Evolutionary conservation across 768 basidiomycete genomes (phyloP), one percentile per base, ranked within the genome.

Genomic region (Harrya chromipes): DNA sequence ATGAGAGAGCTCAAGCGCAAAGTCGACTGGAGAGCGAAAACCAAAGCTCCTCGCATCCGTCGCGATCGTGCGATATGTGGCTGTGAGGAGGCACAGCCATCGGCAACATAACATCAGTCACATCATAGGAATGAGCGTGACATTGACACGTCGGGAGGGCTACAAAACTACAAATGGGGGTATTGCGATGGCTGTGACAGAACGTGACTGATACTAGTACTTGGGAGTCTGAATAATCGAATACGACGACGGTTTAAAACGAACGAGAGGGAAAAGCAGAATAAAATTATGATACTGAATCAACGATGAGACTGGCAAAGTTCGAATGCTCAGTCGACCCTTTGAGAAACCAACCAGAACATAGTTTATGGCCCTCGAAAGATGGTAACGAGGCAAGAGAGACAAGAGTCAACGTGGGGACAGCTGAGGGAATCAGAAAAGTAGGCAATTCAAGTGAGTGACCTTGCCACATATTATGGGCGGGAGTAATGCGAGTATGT

Each of bases 81-180:
- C 63, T 54, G 47, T 65, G 42, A 19, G 1, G 7, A 20, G 19
- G n/a, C 40, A 16, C 40, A 29, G 14, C 14, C 14, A 33, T 33
- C 33, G 29, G 29, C 11, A 29, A 29, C n/a, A n/a, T n/a, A n/a
- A n/a, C n/a, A n/a, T n/a, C 3, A 6, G 11, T 29, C 29, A 8
- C 10, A n/a, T n/a, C n/a, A n/a, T n/a, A n/a, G n/a, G n/a, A n/a
- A 13, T 17, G 27, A 47, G 19, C 16, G 31, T 8, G 40, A 31
- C 40, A 43, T 50, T 41, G 38, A 36, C 46, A 46, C 34, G 50
- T 49, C 47, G 37, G 31, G 49, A 60, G 39, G 47, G 58, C 64
- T 66, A 69, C 65, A 67, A 63, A 64, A 68, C 67, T 70, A 70
- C 65, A 70, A 38, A 45, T 19, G 45, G 57, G 64, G 69, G 70